A percentile compares a stretch with the other conserved stretches of the same genome.
These are phyloP conservation scores for Neolentinus lepideus DNA, from an alignment of 1,284 basidiomycete species.

Conservation along the genomic window DNA sequence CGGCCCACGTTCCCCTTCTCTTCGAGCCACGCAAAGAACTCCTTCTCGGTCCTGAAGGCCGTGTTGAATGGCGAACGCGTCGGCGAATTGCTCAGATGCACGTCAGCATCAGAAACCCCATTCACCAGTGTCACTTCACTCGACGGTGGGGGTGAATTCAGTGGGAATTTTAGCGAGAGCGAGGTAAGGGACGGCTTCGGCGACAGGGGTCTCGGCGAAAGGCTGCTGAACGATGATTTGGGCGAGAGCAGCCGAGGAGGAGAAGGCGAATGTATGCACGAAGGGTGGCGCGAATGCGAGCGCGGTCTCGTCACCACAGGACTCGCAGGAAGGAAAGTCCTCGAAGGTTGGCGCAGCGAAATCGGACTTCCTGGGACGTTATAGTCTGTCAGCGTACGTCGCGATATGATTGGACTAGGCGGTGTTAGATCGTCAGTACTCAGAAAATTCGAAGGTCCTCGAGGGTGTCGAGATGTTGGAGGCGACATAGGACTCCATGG, in stretches of 20 bases:
- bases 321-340: background rate
- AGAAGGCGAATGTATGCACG: slow-evolving; percentile 3
- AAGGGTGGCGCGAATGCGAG: slow-evolving; percentile 1
- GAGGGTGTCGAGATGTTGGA: background rate
- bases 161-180: slow-evolving; percentile 4
- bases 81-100: slow-evolving; percentile 7
- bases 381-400: background rate
- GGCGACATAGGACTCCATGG: background rate
- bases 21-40: slow-evolving; percentile 33
- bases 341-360: background rate
- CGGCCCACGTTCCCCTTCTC: slow-evolving; percentile 26
- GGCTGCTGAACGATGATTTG: slow-evolving; percentile 4
- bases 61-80: slow-evolving; percentile 27
- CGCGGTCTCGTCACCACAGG: background rate
- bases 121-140: background rate
- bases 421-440: background rate
- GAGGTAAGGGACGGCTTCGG: background rate
- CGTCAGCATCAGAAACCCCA: background rate
- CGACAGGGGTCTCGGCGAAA: background rate
- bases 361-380: background rate
- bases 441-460: background rate
- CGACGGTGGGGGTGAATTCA: background rate
- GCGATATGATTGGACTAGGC: background rate
- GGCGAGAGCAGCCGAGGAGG: slow-evolving; percentile 2
- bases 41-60: slow-evolving; percentile 23